Evolutionary conservation across 805 yeast species (phyloP), one percentile per base, ranked within the genome.

Genomic region (Barnettozyma populi): DNA sequence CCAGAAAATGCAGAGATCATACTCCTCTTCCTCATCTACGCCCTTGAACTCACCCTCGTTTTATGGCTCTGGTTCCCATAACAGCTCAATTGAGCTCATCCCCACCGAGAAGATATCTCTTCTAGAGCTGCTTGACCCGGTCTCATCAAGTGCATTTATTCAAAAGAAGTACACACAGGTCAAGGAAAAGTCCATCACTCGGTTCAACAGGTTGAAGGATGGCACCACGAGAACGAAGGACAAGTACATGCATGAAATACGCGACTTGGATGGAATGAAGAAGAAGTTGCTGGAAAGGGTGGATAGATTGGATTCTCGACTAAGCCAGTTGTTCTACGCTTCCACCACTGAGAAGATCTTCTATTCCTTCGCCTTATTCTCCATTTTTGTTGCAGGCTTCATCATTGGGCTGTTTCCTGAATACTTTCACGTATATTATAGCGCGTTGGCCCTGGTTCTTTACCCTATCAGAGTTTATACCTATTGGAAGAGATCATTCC

Each of bases 401-500:
- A 64, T 89, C 5, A 79, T 90, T 54, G 97, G 97, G 9, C 76
- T 75, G 49, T 76, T 76, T 51, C 97, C 98, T 0, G 74, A 76
- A 34, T 79, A 76, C 65, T 84, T 92, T 64, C 98, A 90, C 54
- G 62, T 82, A 1, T 76, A 82, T 55, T 90, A 92, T 65, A 80
- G 96, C 0, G 67, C 65, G 0, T 64, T 87, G 42, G 75, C 83
- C 47, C 59, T 68, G 2, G 51, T 86, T 1, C 69, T 92, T 46
- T 79, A 90, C 82, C 98, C 99, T 0, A 80, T 90, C 21, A 70
- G 99, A 48, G 76, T 84, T 57, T 82, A 89, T 66, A 80, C 94
- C 1, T 92, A 87, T 67, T 85, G 82, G 69, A 86, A 86, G 64
- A 75, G 73, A 44, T 78, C 87, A 8, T 88, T 75, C 68, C 96